A percentile compares a stretch with the other conserved stretches of the same genome.
These are phyloP conservation scores for Salvia hispanica DNA, from an alignment of 257 asterid species.

Conservation along the genomic window DNA sequence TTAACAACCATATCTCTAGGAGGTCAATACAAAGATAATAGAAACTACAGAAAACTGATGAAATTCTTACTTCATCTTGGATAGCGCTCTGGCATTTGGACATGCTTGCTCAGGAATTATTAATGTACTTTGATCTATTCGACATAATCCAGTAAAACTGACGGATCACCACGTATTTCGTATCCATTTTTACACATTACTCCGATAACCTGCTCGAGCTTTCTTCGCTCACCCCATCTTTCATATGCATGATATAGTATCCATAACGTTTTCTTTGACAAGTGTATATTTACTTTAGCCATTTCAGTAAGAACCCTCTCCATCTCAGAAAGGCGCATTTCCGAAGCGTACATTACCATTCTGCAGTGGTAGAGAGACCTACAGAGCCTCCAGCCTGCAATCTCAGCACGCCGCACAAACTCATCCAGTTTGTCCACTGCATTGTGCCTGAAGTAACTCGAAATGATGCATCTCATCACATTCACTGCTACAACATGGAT, in stretches of 20 bases:
- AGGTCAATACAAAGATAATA: neutral
- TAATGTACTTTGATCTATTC: slow-evolving; percentile 3
- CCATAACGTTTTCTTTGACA: slow-evolving; percentile 62
- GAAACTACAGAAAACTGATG: slow-evolving; percentile 8
- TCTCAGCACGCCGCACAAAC: slow-evolving; percentile 62
- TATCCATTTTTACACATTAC: slow-evolving; percentile 71
- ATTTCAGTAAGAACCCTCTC: slow-evolving; percentile 77
- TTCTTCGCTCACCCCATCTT: slow-evolving; percentile 50
- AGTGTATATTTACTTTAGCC: slow-evolving; percentile 53
- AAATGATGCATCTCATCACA: slow-evolving; percentile 57
- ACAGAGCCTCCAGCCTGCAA: slow-evolving; percentile 74
- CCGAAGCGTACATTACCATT: slow-evolving; percentile 75
- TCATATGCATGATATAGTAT: slow-evolving; percentile 58
- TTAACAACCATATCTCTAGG: neutral
- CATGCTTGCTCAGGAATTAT: slow-evolving; percentile 28
- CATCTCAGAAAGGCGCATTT: slow-evolving; percentile 79
- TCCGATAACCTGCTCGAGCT: slow-evolving; percentile 66
- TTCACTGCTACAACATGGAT: slow-evolving; percentile 42
- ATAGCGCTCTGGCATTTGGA: slow-evolving; percentile 22
- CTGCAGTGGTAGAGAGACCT: slow-evolving; percentile 80
- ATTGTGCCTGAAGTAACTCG: slow-evolving; percentile 69
- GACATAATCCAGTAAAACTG: slow-evolving; percentile 25
- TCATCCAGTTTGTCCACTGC: slow-evolving; percentile 74
- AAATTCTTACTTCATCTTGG: slow-evolving; percentile 24
- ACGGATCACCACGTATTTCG: slow-evolving; percentile 36